phyloP scores from a whole-genome alignment of 257 asterid species.

The Knoxia roxburghii region DNA sequence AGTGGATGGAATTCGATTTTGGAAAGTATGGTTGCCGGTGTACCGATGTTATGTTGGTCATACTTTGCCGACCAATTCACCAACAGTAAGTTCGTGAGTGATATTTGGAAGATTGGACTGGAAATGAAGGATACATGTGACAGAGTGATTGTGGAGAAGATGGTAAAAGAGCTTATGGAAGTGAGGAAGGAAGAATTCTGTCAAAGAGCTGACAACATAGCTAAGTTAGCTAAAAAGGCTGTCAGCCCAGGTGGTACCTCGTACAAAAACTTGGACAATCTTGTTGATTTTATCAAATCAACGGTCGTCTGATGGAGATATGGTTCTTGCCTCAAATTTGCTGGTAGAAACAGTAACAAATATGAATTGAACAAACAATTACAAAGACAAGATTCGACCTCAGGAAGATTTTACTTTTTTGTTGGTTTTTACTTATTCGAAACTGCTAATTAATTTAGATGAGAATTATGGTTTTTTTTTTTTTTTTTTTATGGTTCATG shows the following conservation, averaged over 20 bases:
- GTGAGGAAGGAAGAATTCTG: conserved; percentile 34
- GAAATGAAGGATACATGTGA: conserved; percentile 56
- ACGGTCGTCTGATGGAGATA: conserved; percentile 6
- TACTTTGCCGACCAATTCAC: conserved; percentile 36
- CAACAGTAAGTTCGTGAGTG: conserved; percentile 49
- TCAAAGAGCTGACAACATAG: conserved; percentile 21
- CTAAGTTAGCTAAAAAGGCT: conserved; percentile 30
- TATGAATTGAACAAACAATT: too few relatives aligned
- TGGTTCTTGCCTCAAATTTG: too few relatives aligned
- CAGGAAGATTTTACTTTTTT: too few relatives aligned
- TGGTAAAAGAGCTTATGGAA: conserved; percentile 40
- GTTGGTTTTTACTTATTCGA: too few relatives aligned
- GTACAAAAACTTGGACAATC: conserved; percentile 19
- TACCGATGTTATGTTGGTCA: conserved; percentile 36
- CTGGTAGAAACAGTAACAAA: too few relatives aligned
- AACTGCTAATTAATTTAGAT: too few relatives aligned
- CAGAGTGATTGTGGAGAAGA: conserved; percentile 29
- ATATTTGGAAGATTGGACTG: conserved; percentile 52
- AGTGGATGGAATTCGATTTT: conserved; percentile 33
- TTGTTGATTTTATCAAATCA: conserved; percentile 11
- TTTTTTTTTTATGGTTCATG: too few relatives aligned
- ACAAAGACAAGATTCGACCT: too few relatives aligned
- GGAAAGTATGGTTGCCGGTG: conserved; percentile 30
- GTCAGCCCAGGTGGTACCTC: conserved; percentile 43
- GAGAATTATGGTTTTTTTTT: too few relatives aligned